Percentiles rank a stretch among this genome's conserved stretches.
phyloP scores from a whole-genome alignment of 2,329 filamentous ascomycete genomes.

The Drechslera avenae region DNA sequence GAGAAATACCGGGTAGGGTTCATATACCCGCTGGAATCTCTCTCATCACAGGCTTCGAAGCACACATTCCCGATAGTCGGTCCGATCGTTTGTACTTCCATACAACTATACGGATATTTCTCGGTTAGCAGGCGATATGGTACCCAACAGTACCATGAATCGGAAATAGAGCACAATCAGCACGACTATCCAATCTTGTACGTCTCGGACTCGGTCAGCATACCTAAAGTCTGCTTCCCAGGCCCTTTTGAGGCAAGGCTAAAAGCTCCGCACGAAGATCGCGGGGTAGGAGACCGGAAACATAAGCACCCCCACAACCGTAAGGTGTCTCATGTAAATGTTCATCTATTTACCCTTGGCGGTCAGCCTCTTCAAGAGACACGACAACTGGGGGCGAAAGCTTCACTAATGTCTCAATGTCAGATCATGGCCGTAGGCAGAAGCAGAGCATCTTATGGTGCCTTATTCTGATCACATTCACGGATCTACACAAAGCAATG shows the following conservation, averaged over 20 bases:
- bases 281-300: slow-evolving; percentile 33
- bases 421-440: too few relatives aligned
- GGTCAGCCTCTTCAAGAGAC: background rate
- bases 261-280: slow-evolving; percentile 26
- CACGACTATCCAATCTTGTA: background rate
- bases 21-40: slow-evolving; percentile 20
- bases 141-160: too few relatives aligned
- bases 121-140: too few relatives aligned
- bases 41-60: slow-evolving; percentile 6
- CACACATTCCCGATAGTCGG: background rate
- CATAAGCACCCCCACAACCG: slow-evolving; percentile 22
- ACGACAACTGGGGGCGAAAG: background rate
- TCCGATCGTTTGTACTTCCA: background rate
- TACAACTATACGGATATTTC: background rate
- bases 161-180: background rate
- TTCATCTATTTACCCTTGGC: slow-evolving; percentile 28
- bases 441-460: too few relatives aligned
- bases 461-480: too few relatives aligned
- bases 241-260: slow-evolving; percentile 19
- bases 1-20: slow-evolving; percentile 18
- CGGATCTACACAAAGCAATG: too few relatives aligned
- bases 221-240: background rate
- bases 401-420: background rate
- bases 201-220: background rate
- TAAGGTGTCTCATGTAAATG: slow-evolving; percentile 37